Percentiles rank a stretch among this genome's conserved stretches.
These are phyloP conservation scores for Alternaria alternata DNA, from an alignment of 2,329 filamentous ascomycete genomes.

Conservation along the genomic window DNA sequence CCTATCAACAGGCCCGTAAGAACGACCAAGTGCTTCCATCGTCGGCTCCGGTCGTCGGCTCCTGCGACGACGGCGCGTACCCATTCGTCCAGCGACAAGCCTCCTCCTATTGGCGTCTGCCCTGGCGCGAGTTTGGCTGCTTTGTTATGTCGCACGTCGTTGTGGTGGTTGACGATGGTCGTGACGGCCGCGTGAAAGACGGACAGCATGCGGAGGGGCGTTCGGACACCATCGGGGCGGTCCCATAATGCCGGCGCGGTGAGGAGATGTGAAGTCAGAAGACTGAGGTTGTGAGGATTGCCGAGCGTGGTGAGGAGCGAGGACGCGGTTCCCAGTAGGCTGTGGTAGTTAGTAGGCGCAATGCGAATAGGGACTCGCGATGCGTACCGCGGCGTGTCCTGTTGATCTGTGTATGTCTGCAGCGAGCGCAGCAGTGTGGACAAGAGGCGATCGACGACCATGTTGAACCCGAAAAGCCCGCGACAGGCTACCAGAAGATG, in stretches of 20 bases:
- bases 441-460: conserved; percentile 73
- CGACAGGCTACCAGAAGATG: conserved; percentile 7
- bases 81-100: conserved; percentile 65
- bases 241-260: conserved; percentile 76
- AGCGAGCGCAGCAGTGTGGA: conserved; percentile 71
- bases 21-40: conserved; percentile 87
- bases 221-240: conserved; percentile 66
- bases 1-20: conserved; percentile 81
- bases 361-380: conserved; percentile 11
- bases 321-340: conserved; percentile 70
- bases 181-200: conserved; percentile 75
- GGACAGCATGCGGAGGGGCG: conserved; percentile 71
- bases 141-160: conserved; percentile 41
- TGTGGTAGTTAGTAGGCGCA: conserved; percentile 35
- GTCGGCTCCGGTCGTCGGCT: conserved; percentile 67
- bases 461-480: conserved; percentile 46
- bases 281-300: conserved; percentile 77
- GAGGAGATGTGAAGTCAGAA: conserved; percentile 76
- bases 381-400: conserved; percentile 66
- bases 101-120: conserved; percentile 51
- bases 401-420: conserved; percentile 64
- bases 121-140: conserved; percentile 39
- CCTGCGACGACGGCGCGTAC: conserved; percentile 65
- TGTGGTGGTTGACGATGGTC: conserved; percentile 60
- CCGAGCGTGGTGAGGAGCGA: conserved; percentile 73